These are phyloP conservation scores for Suillus spraguei DNA, from an alignment of 768 basidiomycete species.

Conservation along the genomic window DNA sequence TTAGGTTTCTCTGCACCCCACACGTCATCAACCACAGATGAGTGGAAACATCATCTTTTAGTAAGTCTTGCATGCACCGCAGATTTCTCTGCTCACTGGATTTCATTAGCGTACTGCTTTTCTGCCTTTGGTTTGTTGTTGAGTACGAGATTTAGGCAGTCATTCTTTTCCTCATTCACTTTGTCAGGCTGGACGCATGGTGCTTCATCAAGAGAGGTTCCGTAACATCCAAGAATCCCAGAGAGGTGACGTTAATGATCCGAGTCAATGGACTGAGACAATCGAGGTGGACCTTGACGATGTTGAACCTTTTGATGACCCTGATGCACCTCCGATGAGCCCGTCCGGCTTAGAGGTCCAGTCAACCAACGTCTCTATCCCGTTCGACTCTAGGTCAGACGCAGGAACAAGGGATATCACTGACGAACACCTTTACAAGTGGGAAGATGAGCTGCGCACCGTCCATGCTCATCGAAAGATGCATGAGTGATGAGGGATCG, in stretches of 20 bases:
- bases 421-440: not conserved
- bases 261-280: not conserved
- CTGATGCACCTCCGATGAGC: not conserved
- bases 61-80: too few relatives aligned
- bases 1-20: too few relatives aligned
- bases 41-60: too few relatives aligned
- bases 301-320: not conserved
- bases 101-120: not conserved
- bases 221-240: not conserved
- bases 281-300: not conserved
- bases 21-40: too few relatives aligned
- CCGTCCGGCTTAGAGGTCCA: not conserved
- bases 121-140: conserved; percentile 5
- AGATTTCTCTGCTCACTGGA: not conserved
- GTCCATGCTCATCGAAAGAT: not conserved
- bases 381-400: too few relatives aligned
- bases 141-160: not conserved
- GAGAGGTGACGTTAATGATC: not conserved
- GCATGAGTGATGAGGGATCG: not conserved
- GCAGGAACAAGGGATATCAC: not conserved
- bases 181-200: not conserved
- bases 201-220: not conserved
- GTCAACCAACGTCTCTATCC: not conserved
- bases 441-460: not conserved
- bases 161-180: not conserved